Evolutionary conservation across 345 rosid genomes (phyloP).

Genomic region (Theobroma cacao): DNA sequence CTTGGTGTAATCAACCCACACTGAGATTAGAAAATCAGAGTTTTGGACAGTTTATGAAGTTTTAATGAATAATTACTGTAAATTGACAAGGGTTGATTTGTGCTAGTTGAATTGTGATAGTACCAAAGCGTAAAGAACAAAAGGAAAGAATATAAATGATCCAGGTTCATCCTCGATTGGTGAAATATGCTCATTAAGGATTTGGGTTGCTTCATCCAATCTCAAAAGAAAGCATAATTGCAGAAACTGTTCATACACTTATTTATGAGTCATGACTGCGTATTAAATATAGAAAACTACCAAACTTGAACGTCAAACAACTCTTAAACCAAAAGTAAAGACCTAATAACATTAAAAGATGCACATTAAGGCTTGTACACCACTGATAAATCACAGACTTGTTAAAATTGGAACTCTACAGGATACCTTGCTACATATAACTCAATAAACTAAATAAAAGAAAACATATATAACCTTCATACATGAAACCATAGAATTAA

Average conservation of each 20-base stretch:
- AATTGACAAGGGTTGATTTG: neutral
- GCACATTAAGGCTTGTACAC: neutral
- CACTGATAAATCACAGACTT: neutral
- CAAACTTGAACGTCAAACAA: neutral
- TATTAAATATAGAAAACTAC: too few relatives aligned
- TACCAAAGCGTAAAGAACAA: neutral
- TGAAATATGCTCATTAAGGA: neutral
- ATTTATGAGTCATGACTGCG: neutral
- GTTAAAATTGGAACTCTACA: neutral
- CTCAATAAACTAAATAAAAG: neutral
- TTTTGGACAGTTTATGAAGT: neutral
- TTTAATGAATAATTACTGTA: neutral
- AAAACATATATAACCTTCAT: neutral
- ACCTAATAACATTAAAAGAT: neutral
- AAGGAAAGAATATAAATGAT: neutral
- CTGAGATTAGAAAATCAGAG: neutral
- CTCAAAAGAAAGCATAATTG: neutral
- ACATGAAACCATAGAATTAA: neutral
- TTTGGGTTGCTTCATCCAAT: neutral
- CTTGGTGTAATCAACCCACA: neutral
- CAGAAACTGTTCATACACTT: neutral
- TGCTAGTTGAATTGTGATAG: neutral
- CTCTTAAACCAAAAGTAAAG: neutral
- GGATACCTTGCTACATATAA: neutral
- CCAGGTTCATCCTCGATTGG: neutral